Percentiles rank a stretch among this genome's conserved stretches.
Conservation (phyloP, 202 grass and related monocot species). For the Panicum virgatum region DNA sequence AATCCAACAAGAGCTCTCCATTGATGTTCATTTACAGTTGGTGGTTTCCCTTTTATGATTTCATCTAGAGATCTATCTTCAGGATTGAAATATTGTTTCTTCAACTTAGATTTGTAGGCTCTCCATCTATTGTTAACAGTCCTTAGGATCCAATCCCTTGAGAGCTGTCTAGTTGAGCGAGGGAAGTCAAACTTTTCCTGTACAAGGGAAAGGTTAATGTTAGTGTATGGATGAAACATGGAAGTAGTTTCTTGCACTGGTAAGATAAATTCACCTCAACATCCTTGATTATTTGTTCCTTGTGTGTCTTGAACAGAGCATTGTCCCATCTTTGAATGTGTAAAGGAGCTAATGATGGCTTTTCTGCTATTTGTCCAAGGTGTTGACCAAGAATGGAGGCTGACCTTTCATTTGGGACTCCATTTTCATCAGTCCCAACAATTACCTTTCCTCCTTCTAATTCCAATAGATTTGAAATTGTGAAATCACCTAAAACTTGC, state of each 20-base stretch:
- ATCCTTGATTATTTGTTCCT: not conserved
- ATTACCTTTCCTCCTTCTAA: too few species aligned
- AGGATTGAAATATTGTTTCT: not conserved
- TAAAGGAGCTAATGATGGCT: too few species aligned
- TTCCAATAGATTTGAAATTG: too few species aligned
- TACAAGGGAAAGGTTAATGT: not conserved
- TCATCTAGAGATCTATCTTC: not conserved
- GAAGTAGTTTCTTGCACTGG: not conserved
- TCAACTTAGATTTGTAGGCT: slow-evolving; percentile 7
- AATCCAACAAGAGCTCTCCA: not conserved
- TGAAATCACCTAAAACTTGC: too few species aligned
- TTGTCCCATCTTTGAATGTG: slow-evolving; percentile 8
- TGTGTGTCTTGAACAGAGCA: not conserved
- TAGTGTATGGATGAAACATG: not conserved
- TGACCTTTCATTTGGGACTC: too few species aligned
- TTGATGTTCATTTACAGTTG: not conserved
- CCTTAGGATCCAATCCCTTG: too few species aligned
- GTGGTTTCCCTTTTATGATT: not conserved
- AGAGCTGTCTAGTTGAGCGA: not conserved
- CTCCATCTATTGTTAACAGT: too few species aligned
- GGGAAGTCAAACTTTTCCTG: not conserved
- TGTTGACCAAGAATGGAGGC: too few species aligned
- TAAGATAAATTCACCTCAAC: not conserved
- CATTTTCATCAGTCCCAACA: too few species aligned
- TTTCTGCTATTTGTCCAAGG: too few species aligned